Evolutionary conservation across 2,329 filamentous ascomycete genomes (phyloP), one percentile per base, ranked within the genome.

Genomic region (Aureobasidium uvarum): DNA sequence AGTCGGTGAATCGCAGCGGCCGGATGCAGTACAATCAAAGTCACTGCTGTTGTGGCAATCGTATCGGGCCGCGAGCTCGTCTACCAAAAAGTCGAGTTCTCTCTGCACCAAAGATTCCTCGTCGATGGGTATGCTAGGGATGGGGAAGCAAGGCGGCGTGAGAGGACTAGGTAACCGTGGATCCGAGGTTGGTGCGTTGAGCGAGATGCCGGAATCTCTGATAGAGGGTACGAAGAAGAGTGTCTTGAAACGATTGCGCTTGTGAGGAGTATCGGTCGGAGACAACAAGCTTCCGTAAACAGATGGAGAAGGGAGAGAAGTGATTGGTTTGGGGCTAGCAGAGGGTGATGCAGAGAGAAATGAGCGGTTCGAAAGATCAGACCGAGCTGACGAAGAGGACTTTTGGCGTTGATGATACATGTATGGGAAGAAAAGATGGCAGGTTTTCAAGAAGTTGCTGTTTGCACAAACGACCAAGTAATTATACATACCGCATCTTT

Each of bases 331-430:
- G 20, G 43, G 36, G 33, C 20, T 51, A 39, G 18, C 14, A 48
- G 43, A 39, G 23, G 45, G 7, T 1, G 58, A 51, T 28, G 31
- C 20, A 28, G 58, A 62, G 31, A 62, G 58, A n/a, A 39, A 51
- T 2, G 58, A 51, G 16, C 33, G 43, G 4, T 41, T 50, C 7
- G 58, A 62, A 5, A 62, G 45, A 41, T 62, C 33, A 39, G 58
- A 62, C 23, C 43, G 31, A 28, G 45, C 45, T 31, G 58, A 62
- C 1, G 58, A 62, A 5, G 58, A 62, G 5, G 58, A 62, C 16
- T 45, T 45, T 51, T 62, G 58, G n/a, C 58, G 58, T 39, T 62
- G 58, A 36, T 51, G 58, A 31, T 62, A 28, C 45, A 62, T 62
- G 31, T 50, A 31, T 31, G 25, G 16, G 33, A 7, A 38, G 7